phyloP scores from a whole-genome alignment of 1,139 yeast genomes.

The Suhomyces ambrosiae region DNA sequence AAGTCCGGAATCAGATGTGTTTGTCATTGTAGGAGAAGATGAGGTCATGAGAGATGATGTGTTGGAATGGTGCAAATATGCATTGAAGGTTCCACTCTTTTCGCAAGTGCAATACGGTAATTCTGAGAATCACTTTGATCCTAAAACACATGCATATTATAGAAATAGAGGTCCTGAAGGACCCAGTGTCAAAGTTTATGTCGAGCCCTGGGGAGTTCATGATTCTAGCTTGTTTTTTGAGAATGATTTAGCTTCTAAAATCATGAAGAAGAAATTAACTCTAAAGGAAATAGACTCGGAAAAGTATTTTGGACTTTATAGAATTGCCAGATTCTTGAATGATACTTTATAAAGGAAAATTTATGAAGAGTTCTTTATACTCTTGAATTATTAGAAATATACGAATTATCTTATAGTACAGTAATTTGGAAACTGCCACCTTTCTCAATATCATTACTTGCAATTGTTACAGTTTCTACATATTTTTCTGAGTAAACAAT shows the following conservation, averaged over 20 bases:
- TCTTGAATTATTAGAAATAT: background rate
- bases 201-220: slow-evolving; percentile 51
- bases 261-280: slow-evolving; percentile 9
- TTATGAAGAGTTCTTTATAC: no score
- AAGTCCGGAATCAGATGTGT: slow-evolving; percentile 28
- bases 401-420: background rate
- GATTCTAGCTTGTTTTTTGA: slow-evolving; percentile 42
- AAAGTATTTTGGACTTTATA: slow-evolving; percentile 31
- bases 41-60: slow-evolving; percentile 48
- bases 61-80: slow-evolving; percentile 37
- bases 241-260: slow-evolving; percentile 16
- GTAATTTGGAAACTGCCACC: no score
- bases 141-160: slow-evolving; percentile 22
- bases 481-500: no score
- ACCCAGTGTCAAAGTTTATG: slow-evolving; percentile 25
- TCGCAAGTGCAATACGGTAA: slow-evolving; percentile 25
- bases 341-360: slow-evolving; percentile 16
- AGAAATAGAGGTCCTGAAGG: slow-evolving; percentile 17
- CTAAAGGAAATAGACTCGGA: slow-evolving; percentile 13
- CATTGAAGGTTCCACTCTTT: slow-evolving; percentile 31
- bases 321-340: slow-evolving; percentile 32
- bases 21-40: slow-evolving; percentile 45
- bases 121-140: slow-evolving; percentile 26
- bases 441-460: no score
- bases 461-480: no score